Percentiles rank a stretch among this genome's conserved stretches.
phyloP scores from a whole-genome alignment of 2,329 filamentous ascomycete species.

The Hypoxylon sp. region DNA sequence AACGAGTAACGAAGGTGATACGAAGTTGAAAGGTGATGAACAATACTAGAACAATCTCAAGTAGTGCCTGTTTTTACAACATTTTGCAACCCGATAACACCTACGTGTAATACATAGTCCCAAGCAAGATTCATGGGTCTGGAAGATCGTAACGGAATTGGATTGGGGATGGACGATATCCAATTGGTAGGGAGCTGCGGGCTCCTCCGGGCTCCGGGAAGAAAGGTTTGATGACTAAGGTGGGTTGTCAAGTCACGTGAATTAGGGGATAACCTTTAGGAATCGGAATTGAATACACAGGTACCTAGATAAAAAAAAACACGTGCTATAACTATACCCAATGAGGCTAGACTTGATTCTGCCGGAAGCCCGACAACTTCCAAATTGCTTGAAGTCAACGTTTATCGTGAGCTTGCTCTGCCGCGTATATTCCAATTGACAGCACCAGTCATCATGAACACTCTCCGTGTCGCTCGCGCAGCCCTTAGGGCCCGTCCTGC shows the following conservation, averaged over 20 bases:
- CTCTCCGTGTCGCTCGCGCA: conserved; percentile 90
- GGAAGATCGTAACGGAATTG: background rate
- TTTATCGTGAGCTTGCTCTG: conserved; percentile 58
- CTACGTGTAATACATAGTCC: background rate
- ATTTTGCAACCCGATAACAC: background rate
- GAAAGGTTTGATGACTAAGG: conserved; percentile 28
- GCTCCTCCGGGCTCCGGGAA: conserved; percentile 2
- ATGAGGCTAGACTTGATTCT: conserved; percentile 50
- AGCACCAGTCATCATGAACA: conserved; percentile 82
- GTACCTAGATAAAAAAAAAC: too few species aligned
- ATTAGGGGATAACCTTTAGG: background rate
- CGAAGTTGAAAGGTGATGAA: background rate
- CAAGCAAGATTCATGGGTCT: conserved; percentile 1
- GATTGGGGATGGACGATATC: background rate
- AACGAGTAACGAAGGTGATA: background rate
- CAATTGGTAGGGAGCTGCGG: background rate
- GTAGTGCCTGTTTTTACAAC: background rate
- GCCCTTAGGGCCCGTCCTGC: conserved; percentile 87
- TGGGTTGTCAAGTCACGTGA: conserved; percentile 23
- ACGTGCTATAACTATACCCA: conserved; percentile 59
- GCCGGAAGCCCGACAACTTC: conserved; percentile 47
- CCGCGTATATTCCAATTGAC: conserved; percentile 64
- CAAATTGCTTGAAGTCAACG: conserved; percentile 62
- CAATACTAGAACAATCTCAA: background rate
- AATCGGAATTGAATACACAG: background rate